Conservation (phyloP, 306 rosid genomes). For the Dalbergia cultrata region DNA sequence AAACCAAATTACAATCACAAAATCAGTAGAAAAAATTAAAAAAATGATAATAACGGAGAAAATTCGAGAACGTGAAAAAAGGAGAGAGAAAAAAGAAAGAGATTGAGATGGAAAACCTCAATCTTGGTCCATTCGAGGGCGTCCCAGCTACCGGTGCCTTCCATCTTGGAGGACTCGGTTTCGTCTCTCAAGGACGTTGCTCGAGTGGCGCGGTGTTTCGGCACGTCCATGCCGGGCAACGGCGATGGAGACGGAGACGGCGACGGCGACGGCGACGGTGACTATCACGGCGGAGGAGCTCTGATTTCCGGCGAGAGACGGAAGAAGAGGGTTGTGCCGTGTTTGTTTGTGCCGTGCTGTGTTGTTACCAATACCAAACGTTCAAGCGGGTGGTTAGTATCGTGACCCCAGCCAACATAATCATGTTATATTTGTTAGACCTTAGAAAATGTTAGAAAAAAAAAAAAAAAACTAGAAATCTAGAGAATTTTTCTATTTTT, state of each 20-base stretch:
- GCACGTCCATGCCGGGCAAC: slow-evolving; percentile 66
- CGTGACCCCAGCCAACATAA: background rate
- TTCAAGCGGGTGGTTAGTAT: slow-evolving; percentile 21
- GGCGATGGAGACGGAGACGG: background rate
- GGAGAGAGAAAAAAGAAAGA: background rate
- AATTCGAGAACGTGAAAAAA: background rate
- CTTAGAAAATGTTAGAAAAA: too few relatives aligned
- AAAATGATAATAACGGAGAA: too few relatives aligned
- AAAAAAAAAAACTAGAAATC: too few relatives aligned
- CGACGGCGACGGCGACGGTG: background rate
- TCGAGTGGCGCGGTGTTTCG: slow-evolving; percentile 57
- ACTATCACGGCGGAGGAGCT: slow-evolving; percentile 41
- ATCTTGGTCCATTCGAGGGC: slow-evolving; percentile 90
- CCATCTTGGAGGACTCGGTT: slow-evolving; percentile 74
- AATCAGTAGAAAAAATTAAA: background rate
- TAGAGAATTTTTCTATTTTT: too few relatives aligned
- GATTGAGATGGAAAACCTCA: slow-evolving; percentile 62
- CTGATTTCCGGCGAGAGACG: slow-evolving; percentile 32
- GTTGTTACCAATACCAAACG: slow-evolving; percentile 40
- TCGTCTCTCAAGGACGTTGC: slow-evolving; percentile 71
- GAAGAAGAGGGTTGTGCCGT: background rate
- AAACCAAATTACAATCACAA: background rate
- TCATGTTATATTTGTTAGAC: background rate
- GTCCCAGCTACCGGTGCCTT: slow-evolving; percentile 83
- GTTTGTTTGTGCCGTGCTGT: background rate